These are phyloP conservation scores for Coemansia sp. DNA, from an alignment of 192 early-diverging fungal species.

Conservation along the genomic window DNA sequence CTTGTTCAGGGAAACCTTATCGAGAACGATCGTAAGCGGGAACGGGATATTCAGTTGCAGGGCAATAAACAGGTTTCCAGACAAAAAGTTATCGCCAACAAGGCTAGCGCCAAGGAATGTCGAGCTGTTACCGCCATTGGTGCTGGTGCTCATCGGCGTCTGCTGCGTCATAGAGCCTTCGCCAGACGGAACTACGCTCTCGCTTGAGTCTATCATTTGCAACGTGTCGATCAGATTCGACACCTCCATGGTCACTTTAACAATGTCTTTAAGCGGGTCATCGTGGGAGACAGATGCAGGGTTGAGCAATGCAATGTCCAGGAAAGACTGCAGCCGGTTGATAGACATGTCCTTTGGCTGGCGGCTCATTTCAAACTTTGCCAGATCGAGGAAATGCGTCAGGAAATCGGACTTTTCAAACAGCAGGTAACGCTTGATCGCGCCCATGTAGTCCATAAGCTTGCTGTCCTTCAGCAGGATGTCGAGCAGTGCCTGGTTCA, in stretches of 20 bases:
- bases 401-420: conserved; percentile 94
- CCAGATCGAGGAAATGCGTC: conserved; percentile 92
- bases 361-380: conserved; percentile 58
- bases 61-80: conserved; percentile 79
- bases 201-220: conserved; percentile 19
- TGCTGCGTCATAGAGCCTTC: conserved; percentile 7
- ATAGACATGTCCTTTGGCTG: conserved; percentile 60
- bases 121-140: background rate
- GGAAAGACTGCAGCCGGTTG: conserved; percentile 75
- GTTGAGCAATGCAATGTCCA: conserved; percentile 88
- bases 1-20: conserved; percentile 78
- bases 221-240: conserved; percentile 62
- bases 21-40: conserved; percentile 88
- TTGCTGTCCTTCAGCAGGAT: conserved; percentile 79
- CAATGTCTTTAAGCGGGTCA: conserved; percentile 85
- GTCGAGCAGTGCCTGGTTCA: conserved; percentile 84
- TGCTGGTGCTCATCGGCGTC: conserved; percentile 5
- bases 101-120: conserved; percentile 26
- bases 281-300: conserved; percentile 79
- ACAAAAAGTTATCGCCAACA: conserved; percentile 36
- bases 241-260: conserved; percentile 78
- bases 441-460: conserved; percentile 77
- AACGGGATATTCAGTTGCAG: conserved; percentile 85
- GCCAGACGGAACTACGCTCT: background rate
- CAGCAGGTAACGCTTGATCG: conserved; percentile 91